Conservation (phyloP, 345 rosid species). For the Turnera subulata region DNA sequence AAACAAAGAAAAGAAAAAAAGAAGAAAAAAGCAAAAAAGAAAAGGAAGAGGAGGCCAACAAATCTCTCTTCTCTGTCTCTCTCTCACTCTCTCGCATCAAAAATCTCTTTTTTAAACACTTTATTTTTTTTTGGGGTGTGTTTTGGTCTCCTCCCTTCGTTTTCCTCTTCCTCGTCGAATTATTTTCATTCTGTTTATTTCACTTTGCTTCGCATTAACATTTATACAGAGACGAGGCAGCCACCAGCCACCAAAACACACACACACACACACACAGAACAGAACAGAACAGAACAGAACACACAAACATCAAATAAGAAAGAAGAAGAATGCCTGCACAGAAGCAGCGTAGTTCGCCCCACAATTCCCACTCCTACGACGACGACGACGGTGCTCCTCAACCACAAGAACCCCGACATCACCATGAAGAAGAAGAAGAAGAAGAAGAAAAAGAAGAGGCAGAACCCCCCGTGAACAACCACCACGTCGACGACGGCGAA, state of each 20-base stretch:
- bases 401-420: not conserved
- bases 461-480: not conserved
- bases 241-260: no score
- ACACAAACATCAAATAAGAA: no score
- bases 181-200: no score
- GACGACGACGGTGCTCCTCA: conserved; percentile 23
- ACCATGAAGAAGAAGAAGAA: conserved; percentile 1
- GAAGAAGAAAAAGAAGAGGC: conserved; percentile 17
- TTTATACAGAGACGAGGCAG: not conserved
- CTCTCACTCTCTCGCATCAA: no score
- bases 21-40: not conserved
- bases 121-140: no score
- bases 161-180: not conserved
- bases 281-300: no score
- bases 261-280: no score
- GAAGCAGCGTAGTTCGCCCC: conserved; percentile 59
- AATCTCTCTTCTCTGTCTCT: conserved; percentile 12
- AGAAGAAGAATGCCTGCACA: conserved; percentile 89
- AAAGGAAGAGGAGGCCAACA: not conserved
- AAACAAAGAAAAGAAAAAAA: not conserved
- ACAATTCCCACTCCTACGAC: conserved; percentile 38
- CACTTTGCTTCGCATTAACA: not conserved
- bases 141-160: not conserved
- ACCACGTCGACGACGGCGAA: conserved; percentile 19
- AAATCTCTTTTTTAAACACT: no score